Evolutionary conservation across 371 early-diverging fungal species (phyloP).

Genomic region (Circinella umbellata): DNA sequence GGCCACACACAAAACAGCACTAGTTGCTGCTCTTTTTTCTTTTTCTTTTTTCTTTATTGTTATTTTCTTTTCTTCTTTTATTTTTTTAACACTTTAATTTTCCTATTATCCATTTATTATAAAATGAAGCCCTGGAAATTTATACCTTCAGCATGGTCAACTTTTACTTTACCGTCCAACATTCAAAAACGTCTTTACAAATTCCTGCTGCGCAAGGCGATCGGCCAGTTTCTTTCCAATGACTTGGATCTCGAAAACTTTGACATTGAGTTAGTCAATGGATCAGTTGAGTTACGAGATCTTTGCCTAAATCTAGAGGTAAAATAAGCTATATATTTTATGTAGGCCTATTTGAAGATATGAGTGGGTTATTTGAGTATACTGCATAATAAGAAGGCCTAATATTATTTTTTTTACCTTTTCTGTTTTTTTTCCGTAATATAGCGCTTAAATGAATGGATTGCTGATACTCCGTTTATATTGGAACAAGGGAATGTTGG

Average conservation of each 20-base stretch:
- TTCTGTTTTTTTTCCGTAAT: background rate
- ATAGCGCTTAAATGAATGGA: constrained; percentile 76
- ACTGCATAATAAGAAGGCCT: no score
- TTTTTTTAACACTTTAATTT: background rate
- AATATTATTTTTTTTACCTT: background rate
- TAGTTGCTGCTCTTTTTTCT: no score
- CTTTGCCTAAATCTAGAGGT: constrained; percentile 81
- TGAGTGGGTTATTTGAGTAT: no score
- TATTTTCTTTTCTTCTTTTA: background rate
- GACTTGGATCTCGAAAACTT: constrained; percentile 84
- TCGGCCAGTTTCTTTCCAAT: constrained; percentile 84
- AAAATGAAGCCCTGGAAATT: constrained; percentile 56
- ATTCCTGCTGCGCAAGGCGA: constrained; percentile 81
- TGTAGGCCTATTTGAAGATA: no score
- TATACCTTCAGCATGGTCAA: constrained; percentile 47
- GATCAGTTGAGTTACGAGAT: constrained; percentile 78
- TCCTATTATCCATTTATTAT: background rate
- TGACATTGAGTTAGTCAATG: constrained; percentile 87
- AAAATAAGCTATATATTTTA: constrained; percentile 13
- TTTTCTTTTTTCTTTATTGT: background rate
- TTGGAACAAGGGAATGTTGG: constrained; percentile 73
- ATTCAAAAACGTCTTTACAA: constrained; percentile 87
- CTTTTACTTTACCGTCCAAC: constrained; percentile 66
- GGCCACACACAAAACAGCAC: no score
- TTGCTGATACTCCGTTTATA: constrained; percentile 69